A percentile compares a stretch with the other conserved stretches of the same genome.
Conservation (phyloP, 2,329 filamentous ascomycete species). For the Epichloe sp. region DNA sequence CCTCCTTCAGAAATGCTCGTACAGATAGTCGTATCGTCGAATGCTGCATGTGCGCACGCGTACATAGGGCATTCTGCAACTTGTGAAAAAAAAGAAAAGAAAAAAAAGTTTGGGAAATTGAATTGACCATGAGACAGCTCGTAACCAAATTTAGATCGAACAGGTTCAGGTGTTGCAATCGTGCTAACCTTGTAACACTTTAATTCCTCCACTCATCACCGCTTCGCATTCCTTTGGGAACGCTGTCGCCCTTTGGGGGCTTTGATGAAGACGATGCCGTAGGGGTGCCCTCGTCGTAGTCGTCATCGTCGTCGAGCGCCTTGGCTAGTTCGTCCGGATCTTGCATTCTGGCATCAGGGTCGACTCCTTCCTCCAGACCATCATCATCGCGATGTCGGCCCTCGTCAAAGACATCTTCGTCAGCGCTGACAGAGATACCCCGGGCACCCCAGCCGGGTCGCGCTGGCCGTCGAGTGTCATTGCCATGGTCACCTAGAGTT, state of each 20-base stretch:
- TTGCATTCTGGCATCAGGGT: conserved; percentile 52
- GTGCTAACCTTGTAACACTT: background rate
- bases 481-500: conserved; percentile 27
- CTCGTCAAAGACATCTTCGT: conserved; percentile 42
- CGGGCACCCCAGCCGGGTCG: conserved; percentile 49
- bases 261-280: conserved; percentile 11
- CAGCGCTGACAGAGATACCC: conserved; percentile 54
- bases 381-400: conserved; percentile 35
- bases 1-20: background rate
- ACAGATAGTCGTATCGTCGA: background rate
- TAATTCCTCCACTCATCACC: conserved; percentile 35
- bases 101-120: too few species aligned
- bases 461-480: conserved; percentile 15
- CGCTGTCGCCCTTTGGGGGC: conserved; percentile 13
- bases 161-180: too few species aligned
- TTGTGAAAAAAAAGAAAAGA: background rate
- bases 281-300: conserved; percentile 23
- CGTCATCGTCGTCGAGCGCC: conserved; percentile 39
- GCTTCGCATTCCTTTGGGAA: conserved; percentile 27
- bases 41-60: background rate
- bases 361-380: conserved; percentile 31
- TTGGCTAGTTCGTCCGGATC: conserved; percentile 52
- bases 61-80: background rate
- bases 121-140: background rate
- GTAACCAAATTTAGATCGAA: too few species aligned